Conservation (phyloP, 805 yeast species). For the Lipomyces starkeyi region DNA sequence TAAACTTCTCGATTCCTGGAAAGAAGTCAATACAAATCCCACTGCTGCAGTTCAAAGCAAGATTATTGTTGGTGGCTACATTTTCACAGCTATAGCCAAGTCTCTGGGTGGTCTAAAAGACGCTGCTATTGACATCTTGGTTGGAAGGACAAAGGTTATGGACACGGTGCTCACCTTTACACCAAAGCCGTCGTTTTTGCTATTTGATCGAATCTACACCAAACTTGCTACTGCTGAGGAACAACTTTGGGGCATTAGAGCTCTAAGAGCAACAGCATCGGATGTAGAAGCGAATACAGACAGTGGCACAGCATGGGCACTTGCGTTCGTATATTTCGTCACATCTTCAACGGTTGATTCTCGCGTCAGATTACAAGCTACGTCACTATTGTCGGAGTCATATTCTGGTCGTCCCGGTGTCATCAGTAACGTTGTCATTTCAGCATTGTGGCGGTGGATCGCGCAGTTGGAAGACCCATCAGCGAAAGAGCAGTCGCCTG, state of each 20-base stretch:
- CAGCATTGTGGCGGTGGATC: slow-evolving; percentile 50
- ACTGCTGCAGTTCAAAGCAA: slow-evolving; percentile 59
- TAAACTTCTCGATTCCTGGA: slow-evolving; percentile 45
- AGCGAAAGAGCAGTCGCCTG: slow-evolving; percentile 28
- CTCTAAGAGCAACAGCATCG: slow-evolving; percentile 50
- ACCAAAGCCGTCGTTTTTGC: slow-evolving; percentile 56
- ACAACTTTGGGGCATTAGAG: slow-evolving; percentile 58
- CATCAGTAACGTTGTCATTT: slow-evolving; percentile 54
- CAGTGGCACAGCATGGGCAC: slow-evolving; percentile 36
- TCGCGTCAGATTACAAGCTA: slow-evolving; percentile 32
- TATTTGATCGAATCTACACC: slow-evolving; percentile 55
- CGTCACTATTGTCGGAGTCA: slow-evolving; percentile 41
- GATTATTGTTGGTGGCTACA: slow-evolving; percentile 61
- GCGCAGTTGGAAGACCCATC: slow-evolving; percentile 33
- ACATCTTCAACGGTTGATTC: slow-evolving; percentile 21
- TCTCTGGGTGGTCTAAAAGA: slow-evolving; percentile 35
- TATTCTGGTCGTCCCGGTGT: slow-evolving; percentile 48
- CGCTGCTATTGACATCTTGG: slow-evolving; percentile 40
- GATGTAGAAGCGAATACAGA: slow-evolving; percentile 34
- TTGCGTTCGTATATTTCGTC: slow-evolving; percentile 38
- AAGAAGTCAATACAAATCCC: slow-evolving; percentile 59
- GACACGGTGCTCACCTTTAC: slow-evolving; percentile 45
- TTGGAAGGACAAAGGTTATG: slow-evolving; percentile 23
- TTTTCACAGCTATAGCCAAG: slow-evolving; percentile 47
- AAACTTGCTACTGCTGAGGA: slow-evolving; percentile 57